Percentiles rank a stretch among this genome's conserved stretches.
Evolutionary conservation across 2,329 filamentous ascomycete genomes (phyloP).

Genomic region (Colletotrichum musicola): DNA sequence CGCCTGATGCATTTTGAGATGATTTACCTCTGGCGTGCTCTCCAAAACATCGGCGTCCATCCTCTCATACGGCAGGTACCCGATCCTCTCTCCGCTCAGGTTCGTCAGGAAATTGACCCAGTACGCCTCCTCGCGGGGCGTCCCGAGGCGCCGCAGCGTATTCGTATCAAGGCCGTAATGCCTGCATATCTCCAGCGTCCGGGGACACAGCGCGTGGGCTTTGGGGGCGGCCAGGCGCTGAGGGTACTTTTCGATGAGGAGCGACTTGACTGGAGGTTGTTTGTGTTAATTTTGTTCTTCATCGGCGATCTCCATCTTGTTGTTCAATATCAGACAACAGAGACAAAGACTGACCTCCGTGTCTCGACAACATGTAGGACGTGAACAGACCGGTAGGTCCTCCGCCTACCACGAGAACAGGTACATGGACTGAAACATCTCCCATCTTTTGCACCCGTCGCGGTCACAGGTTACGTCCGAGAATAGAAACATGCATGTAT

Average conservation of each 20-base stretch:
- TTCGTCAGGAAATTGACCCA: constrained; percentile 39
- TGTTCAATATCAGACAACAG: not conserved
- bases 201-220: constrained; percentile 35
- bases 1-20: not conserved
- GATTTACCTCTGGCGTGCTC: constrained; percentile 35
- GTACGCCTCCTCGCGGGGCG: constrained; percentile 30
- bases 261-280: constrained; percentile 42
- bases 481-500: not conserved
- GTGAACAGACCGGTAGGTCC: constrained; percentile 52
- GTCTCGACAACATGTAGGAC: constrained; percentile 46
- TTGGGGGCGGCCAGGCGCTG: constrained; percentile 46
- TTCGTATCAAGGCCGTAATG: constrained; percentile 35
- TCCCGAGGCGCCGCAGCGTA: constrained; percentile 23
- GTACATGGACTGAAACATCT: constrained; percentile 41
- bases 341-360: constrained; percentile 21
- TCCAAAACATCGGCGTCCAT: constrained; percentile 34
- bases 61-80: constrained; percentile 34
- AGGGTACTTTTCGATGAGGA: constrained; percentile 49
- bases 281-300: not conserved
- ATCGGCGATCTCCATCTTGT: constrained; percentile 38
- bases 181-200: constrained; percentile 39
- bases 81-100: constrained; percentile 33
- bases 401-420: constrained; percentile 52
- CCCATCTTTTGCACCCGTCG: not conserved
- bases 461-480: not conserved